A percentile compares a stretch with the other conserved stretches of the same genome.
Conservation (phyloP, 1,284 basidiomycete genomes). For the Cryptococcus amylolentus region DNA sequence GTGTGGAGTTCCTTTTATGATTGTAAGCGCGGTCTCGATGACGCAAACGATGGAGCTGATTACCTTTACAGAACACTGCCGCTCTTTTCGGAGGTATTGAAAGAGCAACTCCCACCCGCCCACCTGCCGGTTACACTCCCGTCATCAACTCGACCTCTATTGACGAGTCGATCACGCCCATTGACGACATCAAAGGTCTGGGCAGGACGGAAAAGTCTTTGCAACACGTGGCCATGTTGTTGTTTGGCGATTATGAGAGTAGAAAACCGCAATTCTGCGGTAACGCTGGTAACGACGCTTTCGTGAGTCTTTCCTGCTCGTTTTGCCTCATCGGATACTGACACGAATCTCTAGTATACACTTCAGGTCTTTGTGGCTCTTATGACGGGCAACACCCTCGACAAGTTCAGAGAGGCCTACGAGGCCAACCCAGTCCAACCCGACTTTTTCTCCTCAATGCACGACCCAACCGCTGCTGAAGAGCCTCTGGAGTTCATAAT, state of each 20-base stretch:
- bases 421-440: background rate
- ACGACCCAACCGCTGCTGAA: background rate
- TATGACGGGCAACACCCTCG: slow-evolving; percentile 19
- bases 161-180: slow-evolving; percentile 3
- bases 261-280: slow-evolving; percentile 17
- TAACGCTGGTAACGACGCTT: slow-evolving; percentile 39
- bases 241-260: slow-evolving; percentile 21
- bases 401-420: slow-evolving; percentile 22
- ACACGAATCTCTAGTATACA: slow-evolving; percentile 17
- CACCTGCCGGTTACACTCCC: background rate
- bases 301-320: slow-evolving; percentile 20
- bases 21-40: slow-evolving; percentile 20
- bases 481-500: background rate
- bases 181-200: too few relatives aligned
- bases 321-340: background rate
- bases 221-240: slow-evolving; percentile 19
- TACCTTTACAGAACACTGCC: slow-evolving; percentile 30
- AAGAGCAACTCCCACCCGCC: slow-evolving; percentile 3
- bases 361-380: slow-evolving; percentile 25
- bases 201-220: slow-evolving; percentile 15
- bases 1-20: slow-evolving; percentile 25
- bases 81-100: slow-evolving; percentile 36
- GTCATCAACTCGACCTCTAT: background rate
- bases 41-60: too few relatives aligned
- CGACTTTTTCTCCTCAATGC: background rate